These are phyloP conservation scores for Orbilia ellipsospora DNA, from an alignment of 2,329 filamentous ascomycete genomes.

Conservation along the genomic window DNA sequence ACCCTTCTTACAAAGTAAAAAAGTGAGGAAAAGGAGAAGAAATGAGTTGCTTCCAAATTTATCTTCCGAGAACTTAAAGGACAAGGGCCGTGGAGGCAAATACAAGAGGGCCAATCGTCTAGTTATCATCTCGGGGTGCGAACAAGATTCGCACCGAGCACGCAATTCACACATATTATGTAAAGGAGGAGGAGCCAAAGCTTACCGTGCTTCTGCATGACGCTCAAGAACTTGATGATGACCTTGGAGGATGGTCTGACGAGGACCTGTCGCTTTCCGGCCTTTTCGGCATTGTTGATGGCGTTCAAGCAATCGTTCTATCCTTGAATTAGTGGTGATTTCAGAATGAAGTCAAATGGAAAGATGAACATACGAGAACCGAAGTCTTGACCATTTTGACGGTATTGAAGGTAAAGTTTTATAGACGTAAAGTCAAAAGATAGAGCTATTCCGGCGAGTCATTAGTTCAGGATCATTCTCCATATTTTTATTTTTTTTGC, in stretches of 20 bases:
- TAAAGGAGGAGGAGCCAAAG: conserved; percentile 60
- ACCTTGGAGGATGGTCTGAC: conserved; percentile 99
- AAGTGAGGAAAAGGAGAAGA: conserved; percentile 53
- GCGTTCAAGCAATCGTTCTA: conserved; percentile 93
- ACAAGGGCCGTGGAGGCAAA: conserved; percentile 83
- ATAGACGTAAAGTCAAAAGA: conserved; percentile 30
- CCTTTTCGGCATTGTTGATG: conserved; percentile 99
- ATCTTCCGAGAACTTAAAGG: conserved; percentile 99
- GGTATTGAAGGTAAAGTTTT: conserved; percentile 63
- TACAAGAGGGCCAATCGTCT: conserved; percentile 84
- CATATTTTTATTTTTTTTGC: conserved; percentile 15
- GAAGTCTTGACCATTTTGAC: conserved; percentile 98
- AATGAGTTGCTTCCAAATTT: conserved; percentile 64
- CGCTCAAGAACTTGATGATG: conserved; percentile 98
- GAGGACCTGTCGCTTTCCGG: conserved; percentile 98
- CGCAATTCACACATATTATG: conserved; percentile 25
- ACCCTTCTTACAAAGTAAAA: conserved; percentile 55
- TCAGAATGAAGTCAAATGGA: not conserved
- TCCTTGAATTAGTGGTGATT: not conserved
- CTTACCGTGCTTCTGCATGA: conserved; percentile 99
- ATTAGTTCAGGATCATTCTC: conserved; percentile 55
- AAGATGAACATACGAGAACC: conserved; percentile 71
- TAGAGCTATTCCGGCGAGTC: conserved; percentile 21
- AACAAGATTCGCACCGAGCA: conserved; percentile 21
- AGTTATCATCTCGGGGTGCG: conserved; percentile 94